Evolutionary conservation across 2,329 filamentous ascomycete genomes (phyloP).

Genomic region (Penicillium sp.): DNA sequence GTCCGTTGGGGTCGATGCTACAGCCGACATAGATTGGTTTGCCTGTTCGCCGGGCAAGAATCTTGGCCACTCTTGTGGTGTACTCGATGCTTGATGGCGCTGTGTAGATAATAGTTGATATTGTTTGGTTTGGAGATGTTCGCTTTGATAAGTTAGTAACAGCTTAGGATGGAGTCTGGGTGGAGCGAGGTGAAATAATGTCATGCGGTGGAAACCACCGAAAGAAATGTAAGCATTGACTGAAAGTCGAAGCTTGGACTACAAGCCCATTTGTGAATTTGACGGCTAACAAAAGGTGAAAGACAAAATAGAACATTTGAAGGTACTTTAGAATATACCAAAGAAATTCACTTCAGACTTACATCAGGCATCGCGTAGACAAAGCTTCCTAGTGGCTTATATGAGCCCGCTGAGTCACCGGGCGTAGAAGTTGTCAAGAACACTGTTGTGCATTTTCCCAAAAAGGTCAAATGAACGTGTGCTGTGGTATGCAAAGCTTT

Average conservation of each 20-base stretch:
- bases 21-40: slow-evolving; percentile 88
- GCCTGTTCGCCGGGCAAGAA: slow-evolving; percentile 70
- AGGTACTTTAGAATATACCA: background rate
- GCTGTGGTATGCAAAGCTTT: slow-evolving; percentile 57
- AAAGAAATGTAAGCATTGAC: background rate
- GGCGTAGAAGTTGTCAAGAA: slow-evolving; percentile 58
- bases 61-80: slow-evolving; percentile 77
- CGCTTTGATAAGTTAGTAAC: slow-evolving; percentile 31
- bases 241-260: background rate
- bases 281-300: background rate
- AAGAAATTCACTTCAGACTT: slow-evolving; percentile 27
- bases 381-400: slow-evolving; percentile 74
- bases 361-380: slow-evolving; percentile 94
- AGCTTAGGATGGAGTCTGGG: background rate
- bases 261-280: background rate
- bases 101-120: slow-evolving; percentile 71
- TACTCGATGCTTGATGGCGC: slow-evolving; percentile 80
- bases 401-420: slow-evolving; percentile 39
- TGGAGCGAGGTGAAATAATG: background rate
- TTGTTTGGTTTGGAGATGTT: slow-evolving; percentile 55
- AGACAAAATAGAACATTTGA: background rate
- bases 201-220: background rate
- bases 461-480: slow-evolving; percentile 58
- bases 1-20: slow-evolving; percentile 73
- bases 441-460: slow-evolving; percentile 53